These are phyloP conservation scores for Arthrocladium fulminans DNA, from an alignment of 2,329 filamentous ascomycete species.

Conservation along the genomic window DNA sequence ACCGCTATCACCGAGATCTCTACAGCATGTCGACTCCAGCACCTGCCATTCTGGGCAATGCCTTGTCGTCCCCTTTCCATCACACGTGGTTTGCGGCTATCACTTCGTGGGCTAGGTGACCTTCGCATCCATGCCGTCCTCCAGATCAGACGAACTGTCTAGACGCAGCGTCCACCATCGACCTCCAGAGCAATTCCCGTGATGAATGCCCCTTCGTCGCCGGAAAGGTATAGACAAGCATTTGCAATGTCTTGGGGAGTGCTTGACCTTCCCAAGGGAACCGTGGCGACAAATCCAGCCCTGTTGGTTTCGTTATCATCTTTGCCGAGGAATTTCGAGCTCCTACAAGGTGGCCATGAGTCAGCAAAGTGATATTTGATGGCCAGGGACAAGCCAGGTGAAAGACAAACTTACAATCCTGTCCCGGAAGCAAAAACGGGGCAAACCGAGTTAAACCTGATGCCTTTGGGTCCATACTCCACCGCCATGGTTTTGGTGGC, in stretches of 20 bases:
- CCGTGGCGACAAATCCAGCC: conserved; percentile 34
- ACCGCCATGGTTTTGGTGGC: conserved; percentile 60
- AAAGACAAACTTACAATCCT: conserved; percentile 40
- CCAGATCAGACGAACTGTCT: not conserved
- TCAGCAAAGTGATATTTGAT: not conserved
- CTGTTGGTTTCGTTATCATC: conserved; percentile 37
- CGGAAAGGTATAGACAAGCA: conserved; percentile 60
- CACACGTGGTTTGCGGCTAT: no score
- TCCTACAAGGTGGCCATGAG: not conserved
- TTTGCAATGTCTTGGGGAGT: conserved; percentile 57
- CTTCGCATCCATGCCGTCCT: no score
- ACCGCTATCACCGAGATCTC: no score
- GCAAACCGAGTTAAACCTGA: conserved; percentile 64
- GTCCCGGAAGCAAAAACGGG: conserved; percentile 57
- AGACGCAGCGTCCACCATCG: conserved; percentile 17
- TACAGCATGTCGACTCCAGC: no score
- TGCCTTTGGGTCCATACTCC: conserved; percentile 63
- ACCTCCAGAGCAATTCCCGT: conserved; percentile 29
- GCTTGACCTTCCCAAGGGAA: conserved; percentile 36
- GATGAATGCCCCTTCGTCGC: conserved; percentile 62
- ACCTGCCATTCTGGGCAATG: no score
- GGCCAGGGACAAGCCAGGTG: not conserved
- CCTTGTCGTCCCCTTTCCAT: not conserved
- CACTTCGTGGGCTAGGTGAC: no score
- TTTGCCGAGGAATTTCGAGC: conserved; percentile 29